These are phyloP conservation scores for Hypericum androsaemum DNA, from an alignment of 345 rosid species.

Conservation along the genomic window DNA sequence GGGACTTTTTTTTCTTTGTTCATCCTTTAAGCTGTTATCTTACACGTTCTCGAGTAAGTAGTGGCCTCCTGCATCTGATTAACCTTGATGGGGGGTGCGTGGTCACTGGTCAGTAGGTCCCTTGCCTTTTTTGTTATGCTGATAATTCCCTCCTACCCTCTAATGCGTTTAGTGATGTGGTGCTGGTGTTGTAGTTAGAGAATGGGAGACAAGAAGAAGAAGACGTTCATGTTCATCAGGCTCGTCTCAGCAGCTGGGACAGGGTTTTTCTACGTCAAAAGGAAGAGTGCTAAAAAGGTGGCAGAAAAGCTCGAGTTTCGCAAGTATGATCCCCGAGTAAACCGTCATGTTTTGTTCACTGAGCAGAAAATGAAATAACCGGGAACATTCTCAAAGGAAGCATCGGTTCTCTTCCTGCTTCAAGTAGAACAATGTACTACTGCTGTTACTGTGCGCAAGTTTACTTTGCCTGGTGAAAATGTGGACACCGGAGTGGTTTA, in stretches of 20 bases:
- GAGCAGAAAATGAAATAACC: constrained; percentile 88
- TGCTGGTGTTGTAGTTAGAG: constrained; percentile 5
- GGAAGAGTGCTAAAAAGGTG: constrained; percentile 69
- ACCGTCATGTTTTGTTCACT: constrained; percentile 83
- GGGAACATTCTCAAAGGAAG: background rate
- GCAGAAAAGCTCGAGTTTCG: constrained; percentile 88
- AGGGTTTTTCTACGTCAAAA: constrained; percentile 92
- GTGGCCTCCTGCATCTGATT: no score
- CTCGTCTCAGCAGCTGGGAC: constrained; percentile 95
- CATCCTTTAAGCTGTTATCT: no score
- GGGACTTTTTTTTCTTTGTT: constrained; percentile 16
- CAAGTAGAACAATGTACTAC: background rate
- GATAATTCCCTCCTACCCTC: no score
- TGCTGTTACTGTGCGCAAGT: no score
- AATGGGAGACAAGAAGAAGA: constrained; percentile 91
- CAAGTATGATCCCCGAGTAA: constrained; percentile 85
- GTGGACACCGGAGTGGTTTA: no score
- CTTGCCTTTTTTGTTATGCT: no score
- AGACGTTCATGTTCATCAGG: constrained; percentile 80
- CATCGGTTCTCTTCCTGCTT: background rate
- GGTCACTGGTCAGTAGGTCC: no score
- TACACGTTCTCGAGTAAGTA: no score
- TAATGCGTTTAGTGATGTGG: background rate
- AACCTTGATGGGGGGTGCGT: no score
- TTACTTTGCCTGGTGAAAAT: no score